Evolutionary conservation across 331 rosid genomes (phyloP), one percentile per base, ranked within the genome.

Genomic region (Cydonia oblonga): DNA sequence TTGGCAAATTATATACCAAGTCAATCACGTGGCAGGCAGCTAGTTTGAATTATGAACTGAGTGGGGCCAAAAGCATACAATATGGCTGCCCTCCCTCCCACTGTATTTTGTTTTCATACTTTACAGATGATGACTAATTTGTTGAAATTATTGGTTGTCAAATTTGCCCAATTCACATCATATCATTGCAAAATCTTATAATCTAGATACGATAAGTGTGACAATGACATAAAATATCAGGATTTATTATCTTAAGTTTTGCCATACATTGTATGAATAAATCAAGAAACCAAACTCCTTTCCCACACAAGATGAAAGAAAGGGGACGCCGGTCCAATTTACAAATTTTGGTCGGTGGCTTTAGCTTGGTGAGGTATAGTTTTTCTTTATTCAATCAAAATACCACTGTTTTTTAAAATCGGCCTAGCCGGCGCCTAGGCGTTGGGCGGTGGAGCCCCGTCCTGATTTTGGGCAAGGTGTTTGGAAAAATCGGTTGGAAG

Each of bases 1-100:
- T 46, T 15, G n/a, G 3, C 53, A 44, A 44, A 4, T 1, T 15
- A 44, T 72, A 77, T 33, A 57, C 66, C 40, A 60, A 69, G 84
- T 85, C 84, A 81, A 81, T 71, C 90, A 78, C 80, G 88, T 85
- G 90, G 82, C 64, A 76, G 66, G 76, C 85, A 81, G 74, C 56
- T 73, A 56, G 88, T 82, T 84, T 81, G 92, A 88, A 82, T 82
- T 80, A 77, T 72, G 85, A 75, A 25, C 20, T 52, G 15, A 0
- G 69, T 82, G 81, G 88, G 78, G 40, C 84, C 74, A 42, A 35
- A 5, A 33, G 66, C 19, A 74, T 29, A 59, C 57, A 61, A 57
- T 64, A 51, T 75, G 73, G 70, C 51, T 71, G 38, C 38, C 38
- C 38, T 33, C 38, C 38, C 38, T 33, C 38, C 38, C 38, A 7